phyloP scores from a whole-genome alignment of 202 grass and related monocot species.

The Digitaria exilis region DNA sequence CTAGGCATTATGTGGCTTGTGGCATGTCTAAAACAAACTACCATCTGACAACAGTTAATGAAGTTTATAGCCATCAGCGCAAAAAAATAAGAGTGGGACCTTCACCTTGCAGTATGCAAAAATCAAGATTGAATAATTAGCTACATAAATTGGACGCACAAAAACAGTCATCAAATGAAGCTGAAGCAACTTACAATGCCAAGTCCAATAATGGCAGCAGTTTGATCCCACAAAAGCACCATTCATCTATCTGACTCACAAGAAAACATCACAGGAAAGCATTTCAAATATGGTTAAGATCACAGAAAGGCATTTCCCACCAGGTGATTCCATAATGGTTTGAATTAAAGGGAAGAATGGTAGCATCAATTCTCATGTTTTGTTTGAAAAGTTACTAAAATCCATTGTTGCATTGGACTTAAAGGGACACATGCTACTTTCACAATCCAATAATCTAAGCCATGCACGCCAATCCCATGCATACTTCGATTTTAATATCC shows the following conservation, averaged over 20 bases:
- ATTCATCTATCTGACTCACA: not conserved
- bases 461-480: not conserved
- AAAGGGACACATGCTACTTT: not conserved
- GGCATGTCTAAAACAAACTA: not conserved
- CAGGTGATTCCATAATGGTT: not conserved
- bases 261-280: not conserved
- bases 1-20: not conserved
- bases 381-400: constrained; percentile 2
- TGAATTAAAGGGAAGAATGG: not conserved
- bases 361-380: not conserved
- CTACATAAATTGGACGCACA: not conserved
- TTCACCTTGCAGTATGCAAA: not conserved
- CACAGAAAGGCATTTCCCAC: not conserved
- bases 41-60: not conserved
- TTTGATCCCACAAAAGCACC: not conserved
- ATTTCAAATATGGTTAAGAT: not conserved
- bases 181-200: not conserved
- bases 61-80: not conserved
- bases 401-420: not conserved
- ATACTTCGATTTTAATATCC: not conserved
- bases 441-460: not conserved
- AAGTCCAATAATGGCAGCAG: not conserved
- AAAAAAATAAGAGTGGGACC: not conserved
- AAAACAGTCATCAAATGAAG: not conserved
- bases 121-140: not conserved